These are phyloP conservation scores for Rhizophora mangle DNA, from an alignment of 345 rosid genomes.

Conservation along the genomic window DNA sequence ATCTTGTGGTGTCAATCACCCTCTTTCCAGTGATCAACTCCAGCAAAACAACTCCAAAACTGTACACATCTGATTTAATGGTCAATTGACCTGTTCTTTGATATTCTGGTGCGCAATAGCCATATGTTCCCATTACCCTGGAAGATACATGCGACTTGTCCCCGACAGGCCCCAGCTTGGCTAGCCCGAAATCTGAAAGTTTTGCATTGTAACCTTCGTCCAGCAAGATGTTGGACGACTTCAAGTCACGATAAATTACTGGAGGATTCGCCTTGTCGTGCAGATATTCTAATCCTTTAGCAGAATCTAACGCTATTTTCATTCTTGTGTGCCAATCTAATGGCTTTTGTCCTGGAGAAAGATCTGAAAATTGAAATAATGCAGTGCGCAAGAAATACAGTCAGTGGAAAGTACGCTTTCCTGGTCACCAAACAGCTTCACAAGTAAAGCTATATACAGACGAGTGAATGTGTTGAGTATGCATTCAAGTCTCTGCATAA, in stretches of 20 bases:
- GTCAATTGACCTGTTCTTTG: constrained; percentile 87
- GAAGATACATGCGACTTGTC: constrained; percentile 86
- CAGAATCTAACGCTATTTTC: constrained; percentile 77
- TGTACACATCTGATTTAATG: constrained; percentile 82
- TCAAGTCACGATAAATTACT: constrained; percentile 81
- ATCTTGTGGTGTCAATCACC: constrained; percentile 64
- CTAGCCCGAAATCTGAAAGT: constrained; percentile 88
- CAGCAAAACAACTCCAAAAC: constrained; percentile 87
- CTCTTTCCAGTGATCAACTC: constrained; percentile 85
- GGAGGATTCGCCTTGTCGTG: constrained; percentile 92
- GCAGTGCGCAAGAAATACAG: neutral
- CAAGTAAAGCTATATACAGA: no score
- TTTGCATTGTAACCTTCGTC: constrained; percentile 63
- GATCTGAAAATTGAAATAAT: constrained; percentile 39
- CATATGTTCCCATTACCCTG: constrained; percentile 95
- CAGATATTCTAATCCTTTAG: constrained; percentile 80
- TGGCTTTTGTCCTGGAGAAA: constrained; percentile 50
- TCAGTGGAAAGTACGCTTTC: no score
- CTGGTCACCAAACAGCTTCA: no score
- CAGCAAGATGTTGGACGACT: constrained; percentile 84
- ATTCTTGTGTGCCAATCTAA: constrained; percentile 78
- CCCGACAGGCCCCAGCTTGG: constrained; percentile 88
- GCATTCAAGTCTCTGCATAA: no score
- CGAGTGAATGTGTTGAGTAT: no score
- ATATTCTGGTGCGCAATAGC: constrained; percentile 96